Evolutionary conservation across 192 early-diverging fungal species (phyloP), one percentile per base, ranked within the genome.

Genomic region (Backusella parvicylindrica): DNA sequence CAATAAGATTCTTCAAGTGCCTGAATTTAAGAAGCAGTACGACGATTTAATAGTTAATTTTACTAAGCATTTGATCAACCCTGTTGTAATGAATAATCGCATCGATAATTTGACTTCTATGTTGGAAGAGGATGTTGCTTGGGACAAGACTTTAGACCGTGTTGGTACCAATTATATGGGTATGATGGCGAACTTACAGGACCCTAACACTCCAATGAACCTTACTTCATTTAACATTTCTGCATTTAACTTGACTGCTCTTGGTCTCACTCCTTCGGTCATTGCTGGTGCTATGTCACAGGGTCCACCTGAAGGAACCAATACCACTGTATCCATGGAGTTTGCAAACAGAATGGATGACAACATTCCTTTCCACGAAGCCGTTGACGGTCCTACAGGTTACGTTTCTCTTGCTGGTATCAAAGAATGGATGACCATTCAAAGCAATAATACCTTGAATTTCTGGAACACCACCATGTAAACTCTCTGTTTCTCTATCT

Each of bases 111-210:
- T 76, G 28, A 63, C 56, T 6, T 64, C 35, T 2, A 79, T 85
- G 81, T 79, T 85, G 32, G 15, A 63, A 26, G 79, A 78, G 1
- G 84, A 82, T 41, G 77, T 82, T 63, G 73, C 70, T 2, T 85
- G 84, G 84, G 81, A 85, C 26, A 74, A 74, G 28, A 37, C 21
- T 33, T 68, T 60, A 30, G 64, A 67, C 3, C 72, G 84, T 36
- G 60, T 71, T 31, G 56, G 60, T 28, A 71, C 16, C 1, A 60
- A 53, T 12, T 21, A 53, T 6, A 5, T 71, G 26, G 21, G 30
- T 31, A 28, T 31, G 0, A 18, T 47, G 28, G 26, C 30, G n/a
- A 4, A 18, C 70, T 18, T 16, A 68, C 3, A 23, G 33, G 11
- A 0, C 3, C 18, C 37, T n/a, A 21, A 35, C 23, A 60, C 53